Conservation (phyloP, 2,329 filamentous ascomycete genomes). For the Epicoccum nigrum region DNA sequence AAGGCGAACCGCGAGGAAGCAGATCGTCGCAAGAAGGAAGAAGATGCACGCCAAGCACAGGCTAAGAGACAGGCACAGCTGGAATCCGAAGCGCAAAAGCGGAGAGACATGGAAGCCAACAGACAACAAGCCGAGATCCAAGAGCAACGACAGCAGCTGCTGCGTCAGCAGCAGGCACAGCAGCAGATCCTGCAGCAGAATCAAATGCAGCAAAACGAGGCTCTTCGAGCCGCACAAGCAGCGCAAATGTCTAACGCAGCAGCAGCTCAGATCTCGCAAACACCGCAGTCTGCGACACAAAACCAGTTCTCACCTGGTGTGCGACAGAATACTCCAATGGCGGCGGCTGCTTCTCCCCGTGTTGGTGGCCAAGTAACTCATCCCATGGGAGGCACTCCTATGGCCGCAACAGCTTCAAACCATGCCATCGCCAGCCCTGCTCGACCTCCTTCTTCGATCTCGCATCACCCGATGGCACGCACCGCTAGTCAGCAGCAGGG, state of each 20-base stretch:
- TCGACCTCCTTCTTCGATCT: slow-evolving; percentile 47
- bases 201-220: slow-evolving; percentile 40
- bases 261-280: slow-evolving; percentile 37
- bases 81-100: slow-evolving; percentile 44
- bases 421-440: slow-evolving; percentile 47
- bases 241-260: slow-evolving; percentile 37
- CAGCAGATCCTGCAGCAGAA: slow-evolving; percentile 42
- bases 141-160: slow-evolving; percentile 57
- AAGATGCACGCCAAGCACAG: slow-evolving; percentile 53
- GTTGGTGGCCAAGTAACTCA: slow-evolving; percentile 43
- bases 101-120: slow-evolving; percentile 41
- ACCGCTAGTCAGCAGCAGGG: slow-evolving; percentile 47
- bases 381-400: slow-evolving; percentile 52
- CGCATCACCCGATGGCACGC: slow-evolving; percentile 48
- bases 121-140: slow-evolving; percentile 42
- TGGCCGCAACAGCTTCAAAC: slow-evolving; percentile 49
- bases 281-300: slow-evolving; percentile 63
- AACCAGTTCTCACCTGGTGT: slow-evolving; percentile 67
- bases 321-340: slow-evolving; percentile 55
- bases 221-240: slow-evolving; percentile 45
- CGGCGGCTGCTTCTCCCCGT: slow-evolving; percentile 50
- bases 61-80: slow-evolving; percentile 50
- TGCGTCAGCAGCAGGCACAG: slow-evolving; percentile 55
- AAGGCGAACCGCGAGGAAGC: slow-evolving; percentile 77
- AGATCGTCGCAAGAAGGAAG: slow-evolving; percentile 57